Percentiles rank a stretch among this genome's conserved stretches.
Conservation (phyloP, 1,284 basidiomycete species). For the Cryptococcus neoformans region DNA sequence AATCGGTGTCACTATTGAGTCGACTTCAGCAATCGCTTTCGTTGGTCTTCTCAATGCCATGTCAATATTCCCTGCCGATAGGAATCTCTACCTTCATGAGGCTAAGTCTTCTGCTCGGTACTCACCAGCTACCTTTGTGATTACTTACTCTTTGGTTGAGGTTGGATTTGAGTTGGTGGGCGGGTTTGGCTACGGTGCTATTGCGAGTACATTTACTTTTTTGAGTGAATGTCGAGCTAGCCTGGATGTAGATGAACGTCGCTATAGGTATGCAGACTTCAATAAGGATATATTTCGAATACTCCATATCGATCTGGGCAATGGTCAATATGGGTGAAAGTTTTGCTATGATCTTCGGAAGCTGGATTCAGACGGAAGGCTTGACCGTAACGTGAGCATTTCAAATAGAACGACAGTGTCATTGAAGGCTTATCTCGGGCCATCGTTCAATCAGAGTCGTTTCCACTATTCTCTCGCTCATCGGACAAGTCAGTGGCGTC, state of each 20-base stretch:
- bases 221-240: not conserved
- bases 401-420: not conserved
- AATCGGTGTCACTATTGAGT: slow-evolving; percentile 47
- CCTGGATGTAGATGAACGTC: slow-evolving; percentile 41
- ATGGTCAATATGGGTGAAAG: slow-evolving; percentile 49
- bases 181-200: slow-evolving; percentile 27
- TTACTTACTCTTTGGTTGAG: slow-evolving; percentile 51
- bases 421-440: not conserved
- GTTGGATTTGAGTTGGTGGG: slow-evolving; percentile 46
- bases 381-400: slow-evolving; percentile 34
- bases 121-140: slow-evolving; percentile 48
- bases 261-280: slow-evolving; percentile 50
- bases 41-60: slow-evolving; percentile 51
- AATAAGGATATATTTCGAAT: slow-evolving; percentile 51
- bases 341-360: slow-evolving; percentile 35
- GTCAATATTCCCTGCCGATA: slow-evolving; percentile 51
- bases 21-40: slow-evolving; percentile 38
- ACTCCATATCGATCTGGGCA: slow-evolving; percentile 47
- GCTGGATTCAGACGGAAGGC: slow-evolving; percentile 36
- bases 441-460: slow-evolving; percentile 34
- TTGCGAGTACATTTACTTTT: slow-evolving; percentile 20
- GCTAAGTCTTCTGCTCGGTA: slow-evolving; percentile 47
- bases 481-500: slow-evolving; percentile 45
- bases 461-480: slow-evolving; percentile 43
- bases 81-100: slow-evolving; percentile 52